Percentiles rank a stretch among this genome's conserved stretches.
Evolutionary conservation across 768 basidiomycete species (phyloP).

Genomic region (Leccinum obscurum): DNA sequence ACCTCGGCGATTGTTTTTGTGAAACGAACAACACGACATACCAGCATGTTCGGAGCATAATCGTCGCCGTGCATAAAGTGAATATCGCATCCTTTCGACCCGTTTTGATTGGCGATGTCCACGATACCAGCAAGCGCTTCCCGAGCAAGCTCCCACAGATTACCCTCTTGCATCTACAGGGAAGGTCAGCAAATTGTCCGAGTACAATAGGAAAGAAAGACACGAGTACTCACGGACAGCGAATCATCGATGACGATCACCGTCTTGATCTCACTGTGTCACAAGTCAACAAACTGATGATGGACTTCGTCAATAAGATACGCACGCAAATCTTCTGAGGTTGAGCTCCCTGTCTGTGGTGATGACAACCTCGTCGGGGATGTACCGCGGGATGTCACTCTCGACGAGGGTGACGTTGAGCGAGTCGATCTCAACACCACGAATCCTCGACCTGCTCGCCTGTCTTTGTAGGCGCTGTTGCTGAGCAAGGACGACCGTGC

Average conservation of each 20-base stretch:
- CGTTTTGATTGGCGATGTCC: constrained; percentile 37
- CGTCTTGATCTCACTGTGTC: constrained; percentile 39
- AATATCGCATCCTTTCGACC: constrained; percentile 41
- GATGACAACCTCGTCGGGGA: too few relatives aligned
- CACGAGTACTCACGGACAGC: constrained; percentile 30
- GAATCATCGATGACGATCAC: constrained; percentile 44
- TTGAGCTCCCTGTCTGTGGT: too few relatives aligned
- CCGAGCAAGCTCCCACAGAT: constrained; percentile 39
- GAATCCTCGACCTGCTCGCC: too few relatives aligned
- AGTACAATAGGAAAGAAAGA: neutral
- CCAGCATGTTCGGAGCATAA: constrained; percentile 9
- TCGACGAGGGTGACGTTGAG: too few relatives aligned
- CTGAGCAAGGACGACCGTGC: constrained; percentile 33
- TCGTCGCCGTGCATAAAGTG: constrained; percentile 41
- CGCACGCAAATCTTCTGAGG: constrained; percentile 13
- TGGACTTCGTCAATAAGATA: constrained; percentile 1
- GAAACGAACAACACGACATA: too few relatives aligned
- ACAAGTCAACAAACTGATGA: constrained; percentile 2
- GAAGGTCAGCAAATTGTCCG: neutral
- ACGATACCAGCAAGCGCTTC: constrained; percentile 44
- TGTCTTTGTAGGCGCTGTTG: too few relatives aligned
- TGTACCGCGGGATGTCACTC: too few relatives aligned
- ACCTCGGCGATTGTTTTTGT: too few relatives aligned
- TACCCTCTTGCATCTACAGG: constrained; percentile 40
- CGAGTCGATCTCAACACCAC: too few relatives aligned